A percentile compares a stretch with the other conserved stretches of the same genome.
These are phyloP conservation scores for Paramecium primaurelia DNA, from an alignment of 73 alveolate genomes.

Conservation along the genomic window DNA sequence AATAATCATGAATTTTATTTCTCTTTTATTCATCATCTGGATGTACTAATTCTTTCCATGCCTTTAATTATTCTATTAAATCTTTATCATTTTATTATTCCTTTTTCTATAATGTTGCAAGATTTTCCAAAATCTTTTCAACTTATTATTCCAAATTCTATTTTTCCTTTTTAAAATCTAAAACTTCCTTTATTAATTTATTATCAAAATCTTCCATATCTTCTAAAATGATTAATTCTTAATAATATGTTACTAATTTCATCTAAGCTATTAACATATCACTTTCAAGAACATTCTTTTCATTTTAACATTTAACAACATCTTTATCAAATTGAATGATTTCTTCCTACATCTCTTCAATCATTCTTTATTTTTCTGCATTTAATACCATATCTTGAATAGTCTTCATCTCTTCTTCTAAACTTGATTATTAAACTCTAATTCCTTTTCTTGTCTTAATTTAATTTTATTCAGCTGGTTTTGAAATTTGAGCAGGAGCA, in stretches of 20 bases:
- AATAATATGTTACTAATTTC: slow-evolving; percentile 83
- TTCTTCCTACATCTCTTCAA: slow-evolving; percentile 51
- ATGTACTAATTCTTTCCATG: slow-evolving; percentile 78
- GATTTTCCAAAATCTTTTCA: slow-evolving; percentile 70
- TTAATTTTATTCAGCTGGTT: slow-evolving; percentile 56
- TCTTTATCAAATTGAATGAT: slow-evolving; percentile 44
- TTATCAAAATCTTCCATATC: slow-evolving; percentile 86
- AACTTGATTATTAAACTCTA: slow-evolving; percentile 65
- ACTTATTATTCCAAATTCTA: slow-evolving; percentile 73
- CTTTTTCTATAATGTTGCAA: slow-evolving; percentile 58
- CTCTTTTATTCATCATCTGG: slow-evolving; percentile 80
- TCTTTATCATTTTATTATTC: slow-evolving; percentile 80
- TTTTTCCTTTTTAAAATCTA: slow-evolving; percentile 78
- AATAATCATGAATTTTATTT: slow-evolving; percentile 73
- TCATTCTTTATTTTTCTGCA: slow-evolving; percentile 65
- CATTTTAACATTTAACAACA: slow-evolving; percentile 68
- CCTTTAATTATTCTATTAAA: slow-evolving; percentile 75
- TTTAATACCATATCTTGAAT: slow-evolving; percentile 68
- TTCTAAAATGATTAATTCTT: slow-evolving; percentile 78
- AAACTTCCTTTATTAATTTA: slow-evolving; percentile 76
- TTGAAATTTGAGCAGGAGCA: slow-evolving; percentile 60
- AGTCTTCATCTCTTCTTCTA: slow-evolving; percentile 68
- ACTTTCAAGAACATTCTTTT: slow-evolving; percentile 77
- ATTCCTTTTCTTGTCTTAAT: slow-evolving; percentile 72
- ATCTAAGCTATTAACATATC: slow-evolving; percentile 85